Base-by-base conservation (phyloP, 2,329 filamentous ascomycete species). In the Arthrocladium fulminans region DNA sequence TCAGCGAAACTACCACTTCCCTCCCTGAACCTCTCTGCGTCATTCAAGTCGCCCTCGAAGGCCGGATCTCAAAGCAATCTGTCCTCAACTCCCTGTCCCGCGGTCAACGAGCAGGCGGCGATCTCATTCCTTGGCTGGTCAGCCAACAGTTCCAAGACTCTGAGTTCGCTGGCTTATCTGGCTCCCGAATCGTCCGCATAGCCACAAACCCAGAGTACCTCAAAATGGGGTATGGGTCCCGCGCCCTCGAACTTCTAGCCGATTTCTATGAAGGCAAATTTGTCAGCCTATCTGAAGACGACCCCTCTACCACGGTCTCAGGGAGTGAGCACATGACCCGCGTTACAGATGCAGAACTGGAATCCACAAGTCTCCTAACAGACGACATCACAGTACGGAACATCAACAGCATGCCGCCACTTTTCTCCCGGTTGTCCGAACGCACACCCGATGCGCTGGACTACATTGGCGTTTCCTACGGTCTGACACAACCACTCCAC, bases 121-220 rank as follows among this genome's bases (percentile, higher is more conserved):
- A 98, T 65, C 71, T 98, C 47, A 98, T 98, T 49, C 92, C 92
- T 1, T 98, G 92, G 92, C 77, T 97, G 25, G 86, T 98, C 54
- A 94, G 88, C 64, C 89, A 97, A 64, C 92, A 98, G 64, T 98
- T 95, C 72, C 92, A 97, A 63, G 92, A 98, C 60, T 88, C 94
- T 56, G 88, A 96, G 56, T 98, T 98, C 63, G 92, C 90, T 10
- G 83, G 86, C 34, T 75, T 98, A 1, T 97, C 90, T 12, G 94
- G 92, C 48, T 92, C 90, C 27, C 81, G 92, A 52, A 73, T 98
- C 40, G 90, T 98, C 13, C 81, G 92, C 42, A 97, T 98, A 60
- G 92, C 94, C 17, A 96, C 92, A 0, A 94, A 96, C 63, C 92
- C 94, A 0, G 89, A 97, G 57, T 96, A 95, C 59, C 75, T 84